Evolutionary conservation across 257 asterid genomes (phyloP).

Genomic region (Linderniella brevidens): DNA sequence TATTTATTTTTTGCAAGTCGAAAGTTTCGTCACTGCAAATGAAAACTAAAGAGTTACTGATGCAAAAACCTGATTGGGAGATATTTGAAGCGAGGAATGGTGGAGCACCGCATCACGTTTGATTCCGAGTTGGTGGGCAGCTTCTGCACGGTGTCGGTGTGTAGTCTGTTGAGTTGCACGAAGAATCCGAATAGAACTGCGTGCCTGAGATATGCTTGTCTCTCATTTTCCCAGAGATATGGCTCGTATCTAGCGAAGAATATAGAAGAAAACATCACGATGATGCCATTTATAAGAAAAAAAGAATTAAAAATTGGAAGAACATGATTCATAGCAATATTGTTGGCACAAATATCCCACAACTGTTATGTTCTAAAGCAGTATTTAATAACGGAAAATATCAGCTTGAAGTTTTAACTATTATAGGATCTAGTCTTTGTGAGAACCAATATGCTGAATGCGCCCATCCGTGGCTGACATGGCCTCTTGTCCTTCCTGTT

Average conservation of each 20-base stretch:
- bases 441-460: constrained; percentile 38
- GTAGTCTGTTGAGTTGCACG: constrained; percentile 82
- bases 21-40: no score
- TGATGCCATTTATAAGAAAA: no score
- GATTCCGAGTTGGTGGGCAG: constrained; percentile 81
- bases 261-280: not conserved
- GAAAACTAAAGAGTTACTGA: not conserved
- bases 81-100: constrained; percentile 93
- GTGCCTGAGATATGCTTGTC: constrained; percentile 81
- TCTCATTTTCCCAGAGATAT: constrained; percentile 89
- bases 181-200: constrained; percentile 90
- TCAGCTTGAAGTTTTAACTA: no score
- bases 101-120: constrained; percentile 87
- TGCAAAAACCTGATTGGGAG: constrained; percentile 82
- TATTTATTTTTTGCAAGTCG: no score
- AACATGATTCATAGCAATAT: no score
- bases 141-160: constrained; percentile 60
- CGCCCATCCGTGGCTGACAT: constrained; percentile 48
- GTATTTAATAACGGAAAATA: no score
- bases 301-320: no score
- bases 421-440: constrained; percentile 81
- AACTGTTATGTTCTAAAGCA: no score
- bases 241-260: constrained; percentile 60
- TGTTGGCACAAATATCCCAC: no score
- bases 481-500: constrained; percentile 35